A percentile compares a stretch with the other conserved stretches of the same genome.
Conservation (phyloP, 768 basidiomycete species). For the Phaffia tasmanica region DNA sequence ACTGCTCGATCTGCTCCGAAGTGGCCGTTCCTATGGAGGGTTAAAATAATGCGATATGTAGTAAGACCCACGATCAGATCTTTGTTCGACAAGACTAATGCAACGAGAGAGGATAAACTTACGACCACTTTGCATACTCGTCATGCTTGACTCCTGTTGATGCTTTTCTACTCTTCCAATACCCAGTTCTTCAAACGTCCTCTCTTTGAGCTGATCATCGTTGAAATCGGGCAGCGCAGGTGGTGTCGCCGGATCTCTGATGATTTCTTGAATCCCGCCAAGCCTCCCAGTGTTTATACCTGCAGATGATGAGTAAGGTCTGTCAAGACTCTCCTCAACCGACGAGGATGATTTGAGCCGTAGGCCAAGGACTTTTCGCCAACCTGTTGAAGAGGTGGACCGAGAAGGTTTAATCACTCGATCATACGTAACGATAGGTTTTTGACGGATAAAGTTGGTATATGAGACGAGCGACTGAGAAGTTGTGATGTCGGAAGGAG, state of each 20-base stretch:
- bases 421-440: neutral
- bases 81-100: neutral
- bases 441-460: no score
- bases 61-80: neutral
- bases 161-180: neutral
- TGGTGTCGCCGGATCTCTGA: slow-evolving; percentile 15
- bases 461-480: no score
- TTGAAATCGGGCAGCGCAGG: slow-evolving; percentile 10
- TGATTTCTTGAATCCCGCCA: neutral
- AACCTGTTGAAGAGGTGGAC: neutral
- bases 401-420: slow-evolving; percentile 5
- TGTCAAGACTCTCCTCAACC: neutral
- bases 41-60: neutral
- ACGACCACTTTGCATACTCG: slow-evolving; percentile 16
- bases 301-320: neutral
- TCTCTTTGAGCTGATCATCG: slow-evolving; percentile 6
- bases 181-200: neutral
- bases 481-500: no score
- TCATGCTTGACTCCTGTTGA: slow-evolving; percentile 14
- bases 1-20: slow-evolving; percentile 14
- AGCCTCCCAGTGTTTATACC: neutral
- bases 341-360: slow-evolving; percentile 14
- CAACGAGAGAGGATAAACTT: neutral
- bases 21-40: slow-evolving; percentile 11
- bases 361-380: slow-evolving; percentile 9